These are phyloP conservation scores for Crithidia sp. DNA, from an alignment of 208 protist species.

Conservation along the genomic window DNA sequence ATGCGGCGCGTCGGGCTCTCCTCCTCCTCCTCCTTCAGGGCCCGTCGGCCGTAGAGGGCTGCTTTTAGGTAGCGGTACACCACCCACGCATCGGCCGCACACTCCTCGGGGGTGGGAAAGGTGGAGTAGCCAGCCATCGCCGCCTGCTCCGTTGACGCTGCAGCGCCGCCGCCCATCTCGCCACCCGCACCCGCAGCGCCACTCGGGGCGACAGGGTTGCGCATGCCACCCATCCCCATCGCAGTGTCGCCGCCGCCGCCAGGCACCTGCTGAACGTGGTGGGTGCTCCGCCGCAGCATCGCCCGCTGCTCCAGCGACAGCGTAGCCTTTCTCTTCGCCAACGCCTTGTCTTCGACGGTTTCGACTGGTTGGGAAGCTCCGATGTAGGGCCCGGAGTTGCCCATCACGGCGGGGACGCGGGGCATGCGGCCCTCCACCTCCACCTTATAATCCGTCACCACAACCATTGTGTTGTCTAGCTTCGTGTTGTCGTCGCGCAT, in stretches of 20 bases:
- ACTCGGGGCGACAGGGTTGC: constrained; percentile 4
- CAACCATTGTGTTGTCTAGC: constrained; percentile 84
- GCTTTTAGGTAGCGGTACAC: constrained; percentile 40
- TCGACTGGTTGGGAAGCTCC: constrained; percentile 13
- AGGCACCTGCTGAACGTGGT: constrained; percentile 16
- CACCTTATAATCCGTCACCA: constrained; percentile 73
- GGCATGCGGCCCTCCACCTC: constrained; percentile 59
- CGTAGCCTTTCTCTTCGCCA: neutral
- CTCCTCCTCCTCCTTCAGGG: constrained; percentile 18
- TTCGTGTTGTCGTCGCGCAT: constrained; percentile 84
- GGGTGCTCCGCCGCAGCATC: constrained; percentile 16
- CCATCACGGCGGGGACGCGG: constrained; percentile 14
- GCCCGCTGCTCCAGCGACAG: constrained; percentile 33
- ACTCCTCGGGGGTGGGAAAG: constrained; percentile 49
- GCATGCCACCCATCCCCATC: constrained; percentile 9
- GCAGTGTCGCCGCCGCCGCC: constrained; percentile 19
- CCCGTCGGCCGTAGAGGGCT: constrained; percentile 26
- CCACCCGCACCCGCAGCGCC: neutral
- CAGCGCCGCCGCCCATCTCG: neutral
- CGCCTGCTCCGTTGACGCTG: neutral
- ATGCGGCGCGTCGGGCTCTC: constrained; percentile 6
- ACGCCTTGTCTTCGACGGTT: neutral
- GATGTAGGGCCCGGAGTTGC: constrained; percentile 6
- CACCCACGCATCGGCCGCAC: constrained; percentile 24
- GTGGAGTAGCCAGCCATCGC: constrained; percentile 27